Base-by-base conservation (phyloP, 164 flowering plant species). In the Umbellularia californica region DNA sequence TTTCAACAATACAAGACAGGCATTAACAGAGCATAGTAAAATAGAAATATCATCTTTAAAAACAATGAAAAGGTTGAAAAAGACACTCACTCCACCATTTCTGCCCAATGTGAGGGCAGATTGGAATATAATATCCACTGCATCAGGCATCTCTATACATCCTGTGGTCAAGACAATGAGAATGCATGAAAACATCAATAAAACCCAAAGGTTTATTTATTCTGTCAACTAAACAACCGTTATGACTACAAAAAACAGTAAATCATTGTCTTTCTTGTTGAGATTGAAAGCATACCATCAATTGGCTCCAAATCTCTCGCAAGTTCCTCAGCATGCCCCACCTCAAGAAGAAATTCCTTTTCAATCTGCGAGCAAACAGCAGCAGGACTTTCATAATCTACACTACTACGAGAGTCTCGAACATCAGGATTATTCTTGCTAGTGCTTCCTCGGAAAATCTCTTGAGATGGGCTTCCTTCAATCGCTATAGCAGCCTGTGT, bases 41-140 rank as follows among this genome's bases (percentile, higher is more conserved):
- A 35, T 35, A 35, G 47, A 35, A 35, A n/a, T 55, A 55, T 55
- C 7, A 55, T 20, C 60, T 55, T 14, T 0, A 17, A 55, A 55
- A 55, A 55, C 15, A 14, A 55, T 14, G n/a, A 55, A 15, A 55
- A 55, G 20, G 60, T 20, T 4, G 7, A 55, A 55, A 17, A 20
- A 35, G 52, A 72, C 67, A 89, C 99, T 90, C 72, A 95, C 99
- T 25, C 93, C 99, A 41, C 95, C 99, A 84, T 72, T 71, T 84
- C 90, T 89, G 51, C 98, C 99, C 13, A 90, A 74, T 64, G 87
- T 82, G 72, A 95, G 92, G 67, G 99, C 97, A 77, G 92, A 87
- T 77, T 92, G 97, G 82, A 86, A 95, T 83, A 93, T 92, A 25
- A 82, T 81, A 83, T 95, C 99, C 95, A 93, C 87, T 68, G 99